A percentile compares a stretch with the other conserved stretches of the same genome.
These are phyloP conservation scores for Pontederia paniculata DNA, from an alignment of 176 grass and related monocot genomes.

Conservation along the genomic window DNA sequence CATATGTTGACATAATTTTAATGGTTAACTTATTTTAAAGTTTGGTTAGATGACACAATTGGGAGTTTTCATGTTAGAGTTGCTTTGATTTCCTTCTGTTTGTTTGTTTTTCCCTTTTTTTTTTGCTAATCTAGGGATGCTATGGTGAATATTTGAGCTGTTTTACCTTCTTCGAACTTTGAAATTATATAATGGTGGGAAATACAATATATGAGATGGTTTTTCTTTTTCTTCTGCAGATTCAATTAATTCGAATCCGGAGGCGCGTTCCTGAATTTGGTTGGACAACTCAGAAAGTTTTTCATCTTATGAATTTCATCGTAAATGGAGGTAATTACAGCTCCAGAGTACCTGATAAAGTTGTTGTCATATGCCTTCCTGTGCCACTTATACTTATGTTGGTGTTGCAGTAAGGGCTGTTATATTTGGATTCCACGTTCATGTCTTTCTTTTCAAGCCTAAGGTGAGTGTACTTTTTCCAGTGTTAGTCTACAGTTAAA, in stretches of 20 bases:
- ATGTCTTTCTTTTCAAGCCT: conserved; percentile 55
- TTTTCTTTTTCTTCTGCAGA: conserved; percentile 25
- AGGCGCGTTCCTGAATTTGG: conserved; percentile 70
- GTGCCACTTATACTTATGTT: not conserved
- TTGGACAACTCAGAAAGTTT: conserved; percentile 92
- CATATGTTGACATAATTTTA: too few species aligned
- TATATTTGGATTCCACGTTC: conserved; percentile 62
- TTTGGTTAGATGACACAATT: too few species aligned
- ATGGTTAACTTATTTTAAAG: too few species aligned
- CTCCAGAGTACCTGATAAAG: not conserved
- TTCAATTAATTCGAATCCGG: conserved; percentile 83
- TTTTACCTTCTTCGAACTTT: too few species aligned
- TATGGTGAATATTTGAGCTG: too few species aligned
- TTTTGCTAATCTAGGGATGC: too few species aligned
- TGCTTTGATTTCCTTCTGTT: too few species aligned
- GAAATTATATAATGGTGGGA: too few species aligned
- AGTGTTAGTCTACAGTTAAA: too few species aligned
- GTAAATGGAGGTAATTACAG: conserved; percentile 54
- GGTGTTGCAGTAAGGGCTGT: conserved; percentile 54
- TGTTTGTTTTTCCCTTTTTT: too few species aligned
- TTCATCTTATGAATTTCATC: conserved; percentile 91
- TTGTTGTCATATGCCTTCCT: not conserved
- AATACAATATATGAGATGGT: too few species aligned
- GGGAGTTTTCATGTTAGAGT: too few species aligned
- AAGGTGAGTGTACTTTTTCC: conserved; percentile 37